Evolutionary conservation across 352 stramenopile species (phyloP).

Genomic region (Phytophthora hibernalis): DNA sequence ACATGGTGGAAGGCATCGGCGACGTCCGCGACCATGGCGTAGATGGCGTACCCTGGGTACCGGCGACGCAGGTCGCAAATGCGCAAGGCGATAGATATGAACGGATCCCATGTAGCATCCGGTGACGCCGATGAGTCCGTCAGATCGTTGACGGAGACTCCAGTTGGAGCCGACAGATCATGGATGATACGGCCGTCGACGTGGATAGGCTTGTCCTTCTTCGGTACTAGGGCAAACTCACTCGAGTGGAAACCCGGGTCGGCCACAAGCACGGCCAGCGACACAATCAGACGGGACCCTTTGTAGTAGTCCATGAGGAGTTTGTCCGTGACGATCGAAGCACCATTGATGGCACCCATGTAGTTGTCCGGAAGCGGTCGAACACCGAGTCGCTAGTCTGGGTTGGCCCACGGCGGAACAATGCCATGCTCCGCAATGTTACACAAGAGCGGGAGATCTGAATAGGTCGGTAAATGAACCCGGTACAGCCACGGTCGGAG

Average conservation of each 20-base stretch:
- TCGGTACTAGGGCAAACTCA: constrained; percentile 13
- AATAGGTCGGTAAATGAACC: constrained; percentile 2
- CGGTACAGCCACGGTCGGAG: constrained; percentile 8
- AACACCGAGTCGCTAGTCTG: background rate
- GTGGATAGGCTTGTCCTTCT: constrained; percentile 6
- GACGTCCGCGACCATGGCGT: constrained; percentile 9
- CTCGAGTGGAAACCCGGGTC: constrained; percentile 18
- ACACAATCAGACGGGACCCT: background rate
- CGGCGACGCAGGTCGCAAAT: background rate
- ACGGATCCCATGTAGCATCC: constrained; percentile 5
- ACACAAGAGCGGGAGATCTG: constrained; percentile 2
- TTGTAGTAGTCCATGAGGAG: constrained; percentile 16
- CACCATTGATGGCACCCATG: background rate
- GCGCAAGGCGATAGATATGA: background rate
- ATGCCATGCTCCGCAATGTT: constrained; percentile 3
- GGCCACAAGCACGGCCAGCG: background rate
- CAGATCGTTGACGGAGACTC: constrained; percentile 3
- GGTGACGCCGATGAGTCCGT: background rate
- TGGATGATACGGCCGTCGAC: constrained; percentile 21
- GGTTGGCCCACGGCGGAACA: background rate
- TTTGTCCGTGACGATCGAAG: constrained; percentile 8
- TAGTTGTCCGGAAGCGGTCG: constrained; percentile 4
- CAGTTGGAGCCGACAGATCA: constrained; percentile 3
- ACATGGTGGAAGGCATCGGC: constrained; percentile 7
- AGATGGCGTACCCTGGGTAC: background rate